A percentile compares a stretch with the other conserved stretches of the same genome.
Evolutionary conservation across 106 monocot genomes (phyloP).

Genomic region (Triglochin maritima): DNA sequence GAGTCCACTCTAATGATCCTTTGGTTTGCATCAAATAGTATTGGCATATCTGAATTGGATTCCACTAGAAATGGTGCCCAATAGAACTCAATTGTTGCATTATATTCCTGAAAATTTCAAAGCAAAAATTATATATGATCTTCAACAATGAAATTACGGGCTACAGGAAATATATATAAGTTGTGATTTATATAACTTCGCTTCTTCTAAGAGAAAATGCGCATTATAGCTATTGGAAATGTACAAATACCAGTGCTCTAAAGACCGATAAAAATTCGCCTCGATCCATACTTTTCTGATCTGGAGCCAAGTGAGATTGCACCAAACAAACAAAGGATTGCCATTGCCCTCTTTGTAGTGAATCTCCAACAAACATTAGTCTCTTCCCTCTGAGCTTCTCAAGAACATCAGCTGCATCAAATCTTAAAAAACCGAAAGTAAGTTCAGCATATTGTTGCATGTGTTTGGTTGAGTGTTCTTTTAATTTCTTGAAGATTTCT

Average conservation of each 20-base stretch:
- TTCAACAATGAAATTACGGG: background rate
- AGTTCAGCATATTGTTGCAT: background rate
- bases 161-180: background rate
- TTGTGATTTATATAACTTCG: background rate
- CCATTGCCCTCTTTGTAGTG: constrained; percentile 13
- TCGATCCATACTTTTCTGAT: constrained; percentile 38
- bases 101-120: constrained; percentile 49
- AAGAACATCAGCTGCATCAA: constrained; percentile 1
- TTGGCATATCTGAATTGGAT: constrained; percentile 76
- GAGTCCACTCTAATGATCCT: constrained; percentile 51
- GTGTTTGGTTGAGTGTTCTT: too few species aligned
- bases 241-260: constrained; percentile 24
- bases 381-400: constrained; percentile 16
- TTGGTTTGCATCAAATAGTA: constrained; percentile 34
- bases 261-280: constrained; percentile 40
- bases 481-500: too few species aligned
- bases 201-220: background rate
- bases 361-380: constrained; percentile 17
- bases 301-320: constrained; percentile 29
- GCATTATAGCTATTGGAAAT: background rate
- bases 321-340: constrained; percentile 49
- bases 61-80: constrained; percentile 92
- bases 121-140: background rate
- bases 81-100: constrained; percentile 83
- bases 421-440: constrained; percentile 1